phyloP scores from a whole-genome alignment of 768 basidiomycete genomes.

The Boletus pseudo-olivaceus region DNA sequence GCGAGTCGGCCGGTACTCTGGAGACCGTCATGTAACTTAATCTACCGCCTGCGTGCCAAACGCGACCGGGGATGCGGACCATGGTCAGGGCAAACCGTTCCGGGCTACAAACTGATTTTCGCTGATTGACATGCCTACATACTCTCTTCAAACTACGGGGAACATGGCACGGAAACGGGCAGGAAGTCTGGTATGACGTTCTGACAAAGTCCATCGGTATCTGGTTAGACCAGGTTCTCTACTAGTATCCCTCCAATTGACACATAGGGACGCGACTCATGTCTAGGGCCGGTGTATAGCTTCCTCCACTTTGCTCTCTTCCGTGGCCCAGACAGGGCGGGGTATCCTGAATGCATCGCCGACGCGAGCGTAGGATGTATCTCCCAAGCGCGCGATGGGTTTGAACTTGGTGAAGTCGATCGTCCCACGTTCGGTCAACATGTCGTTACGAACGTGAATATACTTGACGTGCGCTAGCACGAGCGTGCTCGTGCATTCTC shows the following conservation, averaged over 20 bases:
- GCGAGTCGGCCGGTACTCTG: background rate
- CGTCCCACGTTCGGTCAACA: constrained; percentile 35
- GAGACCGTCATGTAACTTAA: background rate
- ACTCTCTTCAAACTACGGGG: no score
- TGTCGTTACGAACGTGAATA: constrained; percentile 42
- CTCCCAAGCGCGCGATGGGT: constrained; percentile 38
- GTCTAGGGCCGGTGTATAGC: constrained; percentile 1
- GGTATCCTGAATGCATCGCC: constrained; percentile 29
- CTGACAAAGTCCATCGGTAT: background rate
- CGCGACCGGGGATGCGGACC: background rate
- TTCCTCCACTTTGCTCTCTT: constrained; percentile 9
- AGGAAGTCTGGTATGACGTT: background rate
- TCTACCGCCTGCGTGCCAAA: background rate
- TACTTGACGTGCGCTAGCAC: constrained; percentile 40
- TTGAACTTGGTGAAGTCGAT: constrained; percentile 36
- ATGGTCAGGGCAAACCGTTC: no score
- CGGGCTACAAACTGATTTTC: no score
- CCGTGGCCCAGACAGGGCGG: constrained; percentile 21
- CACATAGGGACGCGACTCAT: background rate
- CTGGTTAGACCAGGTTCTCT: background rate
- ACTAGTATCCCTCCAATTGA: background rate
- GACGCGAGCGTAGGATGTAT: constrained; percentile 34
- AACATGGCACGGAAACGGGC: no score
- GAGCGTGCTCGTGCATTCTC: constrained; percentile 29
- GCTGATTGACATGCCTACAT: no score